These are phyloP conservation scores for Talaromyces funiculosus DNA, from an alignment of 2,329 filamentous ascomycete species.

Conservation along the genomic window DNA sequence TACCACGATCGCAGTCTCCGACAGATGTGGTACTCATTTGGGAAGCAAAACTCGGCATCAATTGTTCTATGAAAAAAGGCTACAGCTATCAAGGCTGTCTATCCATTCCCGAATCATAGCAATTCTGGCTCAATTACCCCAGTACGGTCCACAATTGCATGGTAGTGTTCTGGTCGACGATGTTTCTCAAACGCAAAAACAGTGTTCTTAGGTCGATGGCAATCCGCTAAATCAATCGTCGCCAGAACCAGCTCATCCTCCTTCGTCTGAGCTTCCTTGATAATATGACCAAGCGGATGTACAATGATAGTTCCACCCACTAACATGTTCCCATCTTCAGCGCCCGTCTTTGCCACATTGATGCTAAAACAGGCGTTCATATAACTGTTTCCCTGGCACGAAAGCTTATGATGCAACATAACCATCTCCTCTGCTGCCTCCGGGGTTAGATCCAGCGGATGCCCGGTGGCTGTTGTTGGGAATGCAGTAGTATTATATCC, in stretches of 20 bases:
- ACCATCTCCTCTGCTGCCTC: conserved; percentile 45
- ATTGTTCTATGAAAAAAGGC: too few relatives aligned
- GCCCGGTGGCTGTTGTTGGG: conserved; percentile 46
- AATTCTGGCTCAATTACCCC: conserved; percentile 13
- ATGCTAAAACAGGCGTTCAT: conserved; percentile 51
- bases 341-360: conserved; percentile 45
- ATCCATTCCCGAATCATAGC: not conserved
- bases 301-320: conserved; percentile 14
- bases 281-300: conserved; percentile 12
- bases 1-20: too few relatives aligned
- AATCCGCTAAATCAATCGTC: conserved; percentile 11
- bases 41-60: too few relatives aligned
- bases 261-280: conserved; percentile 13
- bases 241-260: conserved; percentile 11
- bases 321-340: conserved; percentile 45
- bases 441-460: conserved; percentile 34
- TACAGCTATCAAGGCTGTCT: too few relatives aligned
- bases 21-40: too few relatives aligned
- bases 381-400: conserved; percentile 42
- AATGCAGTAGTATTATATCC: conserved; percentile 41
- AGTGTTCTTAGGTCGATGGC: conserved; percentile 11
- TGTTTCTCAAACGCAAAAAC: conserved; percentile 13
- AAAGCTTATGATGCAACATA: conserved; percentile 49
- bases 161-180: conserved; percentile 12
- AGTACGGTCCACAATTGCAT: conserved; percentile 9